These are phyloP conservation scores for maize (Zea mays) DNA, from an alignment of 176 grass and related monocot species.

Conservation along the genomic window DNA sequence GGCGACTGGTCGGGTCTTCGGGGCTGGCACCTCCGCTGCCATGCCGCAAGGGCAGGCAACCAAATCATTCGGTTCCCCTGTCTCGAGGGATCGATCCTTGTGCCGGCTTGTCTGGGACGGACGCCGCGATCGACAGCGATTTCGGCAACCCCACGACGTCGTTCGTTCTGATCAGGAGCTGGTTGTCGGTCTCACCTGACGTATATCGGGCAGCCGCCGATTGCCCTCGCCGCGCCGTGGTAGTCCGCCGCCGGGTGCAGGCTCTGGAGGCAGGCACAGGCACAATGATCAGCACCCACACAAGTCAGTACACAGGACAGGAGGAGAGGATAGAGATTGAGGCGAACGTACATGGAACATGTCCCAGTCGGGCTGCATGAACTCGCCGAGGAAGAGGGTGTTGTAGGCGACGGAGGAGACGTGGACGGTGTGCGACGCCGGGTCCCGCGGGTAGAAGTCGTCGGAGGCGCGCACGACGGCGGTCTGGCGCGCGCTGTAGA, in stretches of 20 bases:
- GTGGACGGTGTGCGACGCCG: constrained; percentile 86
- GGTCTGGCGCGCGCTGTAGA: constrained; percentile 63
- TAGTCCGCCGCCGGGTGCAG: constrained; percentile 83
- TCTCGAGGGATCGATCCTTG: background rate
- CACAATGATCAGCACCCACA: background rate
- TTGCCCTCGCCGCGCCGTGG: constrained; percentile 55
- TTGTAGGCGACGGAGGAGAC: constrained; percentile 76
- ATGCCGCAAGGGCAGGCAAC: background rate
- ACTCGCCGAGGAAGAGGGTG: constrained; percentile 87
- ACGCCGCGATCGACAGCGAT: background rate
- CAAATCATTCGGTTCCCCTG: constrained; percentile 14
- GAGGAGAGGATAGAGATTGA: too few relatives aligned
- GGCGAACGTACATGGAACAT: constrained; percentile 75
- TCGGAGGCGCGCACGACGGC: constrained; percentile 76
- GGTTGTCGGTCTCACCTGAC: constrained; percentile 45
- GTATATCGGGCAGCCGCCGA: constrained; percentile 63
- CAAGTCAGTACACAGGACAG: too few relatives aligned
- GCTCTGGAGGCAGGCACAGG: constrained; percentile 37
- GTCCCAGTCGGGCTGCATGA: constrained; percentile 95
- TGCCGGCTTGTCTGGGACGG: background rate
- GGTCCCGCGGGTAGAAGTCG: constrained; percentile 84
- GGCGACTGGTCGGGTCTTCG: background rate
- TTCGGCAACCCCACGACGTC: background rate
- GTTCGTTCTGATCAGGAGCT: background rate
- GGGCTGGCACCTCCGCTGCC: background rate